Conservation (phyloP, 305 asterid species). For the Solanum chacoense region DNA sequence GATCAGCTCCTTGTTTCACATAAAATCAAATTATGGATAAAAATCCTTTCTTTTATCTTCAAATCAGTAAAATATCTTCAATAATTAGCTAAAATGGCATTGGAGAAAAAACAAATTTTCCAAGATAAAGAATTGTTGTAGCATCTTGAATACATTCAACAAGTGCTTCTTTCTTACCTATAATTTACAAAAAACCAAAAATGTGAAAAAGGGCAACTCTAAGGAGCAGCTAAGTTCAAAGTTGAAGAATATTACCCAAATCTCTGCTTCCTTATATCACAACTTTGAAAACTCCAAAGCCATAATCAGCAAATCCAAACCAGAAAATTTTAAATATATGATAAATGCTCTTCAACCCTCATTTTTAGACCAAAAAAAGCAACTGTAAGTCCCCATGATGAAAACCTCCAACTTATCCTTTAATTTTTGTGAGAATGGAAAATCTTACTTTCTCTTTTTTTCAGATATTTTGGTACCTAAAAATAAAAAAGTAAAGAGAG, state of each 20-base stretch:
- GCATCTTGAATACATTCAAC: background rate
- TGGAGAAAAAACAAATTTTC: background rate
- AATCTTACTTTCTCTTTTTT: background rate
- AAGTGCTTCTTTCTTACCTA: background rate
- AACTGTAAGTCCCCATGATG: background rate
- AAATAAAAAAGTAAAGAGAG: background rate
- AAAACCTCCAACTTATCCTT: slow-evolving; percentile 4
- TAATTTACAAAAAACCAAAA: background rate
- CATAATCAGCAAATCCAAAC: background rate
- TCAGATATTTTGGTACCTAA: background rate
- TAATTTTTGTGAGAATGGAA: background rate
- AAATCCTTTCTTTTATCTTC: background rate
- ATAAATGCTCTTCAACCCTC: background rate
- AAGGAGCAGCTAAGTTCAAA: background rate
- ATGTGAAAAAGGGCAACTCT: background rate
- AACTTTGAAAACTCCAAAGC: background rate
- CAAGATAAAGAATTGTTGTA: no score
- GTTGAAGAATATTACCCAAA: slow-evolving; percentile 20
- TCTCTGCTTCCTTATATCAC: background rate
- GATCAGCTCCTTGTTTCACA: background rate
- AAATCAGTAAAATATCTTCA: background rate
- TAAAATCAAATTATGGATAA: background rate
- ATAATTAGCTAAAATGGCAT: background rate
- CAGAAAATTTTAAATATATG: background rate
- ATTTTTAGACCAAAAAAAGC: background rate